A percentile compares a stretch with the other conserved stretches of the same genome.
Conservation (phyloP, 2,329 filamentous ascomycete species). For the Decorospora gaudefroyi region DNA sequence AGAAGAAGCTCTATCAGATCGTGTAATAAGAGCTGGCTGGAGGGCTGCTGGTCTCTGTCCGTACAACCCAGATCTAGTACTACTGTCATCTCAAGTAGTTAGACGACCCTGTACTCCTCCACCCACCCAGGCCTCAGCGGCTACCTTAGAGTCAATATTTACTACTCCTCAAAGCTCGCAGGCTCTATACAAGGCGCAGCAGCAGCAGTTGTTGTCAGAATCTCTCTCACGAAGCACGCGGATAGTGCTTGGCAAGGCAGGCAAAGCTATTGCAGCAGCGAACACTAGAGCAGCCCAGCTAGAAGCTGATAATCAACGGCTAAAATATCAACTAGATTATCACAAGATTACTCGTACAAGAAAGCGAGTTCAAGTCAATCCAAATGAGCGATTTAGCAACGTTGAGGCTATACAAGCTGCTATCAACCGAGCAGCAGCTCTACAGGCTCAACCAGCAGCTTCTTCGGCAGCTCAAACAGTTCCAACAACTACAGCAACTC, state of each 20-base stretch:
- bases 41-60: slow-evolving; percentile 14
- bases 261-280: no score
- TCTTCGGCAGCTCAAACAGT: slow-evolving; percentile 2
- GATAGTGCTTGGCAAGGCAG: background rate
- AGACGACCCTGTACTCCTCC: background rate
- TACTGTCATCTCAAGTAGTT: slow-evolving; percentile 10
- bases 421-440: slow-evolving; percentile 1
- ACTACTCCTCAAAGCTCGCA: slow-evolving; percentile 8
- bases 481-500: slow-evolving; percentile 5
- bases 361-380: slow-evolving; percentile 16
- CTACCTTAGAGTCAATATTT: background rate
- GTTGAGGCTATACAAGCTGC: slow-evolving; percentile 9
- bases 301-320: slow-evolving; percentile 12
- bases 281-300: slow-evolving; percentile 11
- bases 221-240: background rate
- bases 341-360: background rate
- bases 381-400: slow-evolving; percentile 20
- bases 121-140: background rate
- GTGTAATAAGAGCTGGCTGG: slow-evolving; percentile 18
- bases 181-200: slow-evolving; percentile 9
- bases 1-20: slow-evolving; percentile 13
- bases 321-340: slow-evolving; percentile 13
- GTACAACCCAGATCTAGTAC: slow-evolving; percentile 14
- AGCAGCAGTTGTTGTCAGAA: background rate
- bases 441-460: background rate